A percentile compares a stretch with the other conserved stretches of the same genome.
Conservation (phyloP, 192 early-diverging fungal genomes). For the Podochytrium sp. region DNA sequence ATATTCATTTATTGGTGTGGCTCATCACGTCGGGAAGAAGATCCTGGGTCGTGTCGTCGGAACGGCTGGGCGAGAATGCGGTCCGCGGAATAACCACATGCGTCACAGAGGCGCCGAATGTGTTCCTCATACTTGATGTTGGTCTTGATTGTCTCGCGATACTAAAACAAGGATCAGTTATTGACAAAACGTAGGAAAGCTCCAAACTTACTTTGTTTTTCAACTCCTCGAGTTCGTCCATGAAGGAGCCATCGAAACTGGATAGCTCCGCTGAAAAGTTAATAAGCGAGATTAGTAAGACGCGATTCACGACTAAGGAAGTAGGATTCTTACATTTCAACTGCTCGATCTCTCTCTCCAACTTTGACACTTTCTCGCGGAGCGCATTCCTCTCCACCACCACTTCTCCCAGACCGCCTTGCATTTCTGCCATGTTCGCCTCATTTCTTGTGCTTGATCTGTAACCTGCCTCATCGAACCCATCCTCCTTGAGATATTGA, state of each 20-base stretch:
- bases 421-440: slow-evolving; percentile 12
- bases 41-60: neutral
- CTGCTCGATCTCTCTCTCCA: slow-evolving; percentile 25
- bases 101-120: slow-evolving; percentile 31
- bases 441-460: neutral
- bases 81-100: slow-evolving; percentile 3
- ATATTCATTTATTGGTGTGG: neutral
- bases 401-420: slow-evolving; percentile 18
- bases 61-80: slow-evolving; percentile 12
- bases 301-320: too few relatives aligned
- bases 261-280: slow-evolving; percentile 33
- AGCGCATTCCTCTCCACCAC: slow-evolving; percentile 22
- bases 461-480: neutral
- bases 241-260: slow-evolving; percentile 30
- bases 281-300: too few relatives aligned
- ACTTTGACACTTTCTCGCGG: slow-evolving; percentile 5
- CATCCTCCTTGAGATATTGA: neutral
- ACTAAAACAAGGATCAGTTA: neutral
- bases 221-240: slow-evolving; percentile 44
- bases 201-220: slow-evolving; percentile 31
- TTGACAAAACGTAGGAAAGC: neutral
- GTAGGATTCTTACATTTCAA: slow-evolving; percentile 30
- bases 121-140: slow-evolving; percentile 45
- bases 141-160: slow-evolving; percentile 35
- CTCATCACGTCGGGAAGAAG: neutral